Evolutionary conservation across 371 early-diverging fungal species (phyloP).

Genomic region (Circinella minor): DNA sequence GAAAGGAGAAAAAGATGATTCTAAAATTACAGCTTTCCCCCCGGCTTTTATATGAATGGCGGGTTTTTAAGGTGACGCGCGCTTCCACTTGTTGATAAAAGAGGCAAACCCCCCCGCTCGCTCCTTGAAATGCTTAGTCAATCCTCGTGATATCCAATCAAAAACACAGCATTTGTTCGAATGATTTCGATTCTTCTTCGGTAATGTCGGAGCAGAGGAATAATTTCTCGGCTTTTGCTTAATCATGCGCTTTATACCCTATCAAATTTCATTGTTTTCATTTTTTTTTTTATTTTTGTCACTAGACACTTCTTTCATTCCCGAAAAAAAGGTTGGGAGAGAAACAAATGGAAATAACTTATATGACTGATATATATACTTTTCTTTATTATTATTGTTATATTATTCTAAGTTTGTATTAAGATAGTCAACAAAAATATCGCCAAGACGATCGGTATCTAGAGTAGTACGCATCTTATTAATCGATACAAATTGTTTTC

Average conservation of each 20-base stretch:
- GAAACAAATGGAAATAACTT: no score
- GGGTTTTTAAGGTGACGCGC: slow-evolving; percentile 12
- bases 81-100: neutral
- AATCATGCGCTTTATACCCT: slow-evolving; percentile 9
- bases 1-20: slow-evolving; percentile 15
- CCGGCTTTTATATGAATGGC: slow-evolving; percentile 20
- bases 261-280: slow-evolving; percentile 7
- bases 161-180: slow-evolving; percentile 8
- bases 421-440: slow-evolving; percentile 89
- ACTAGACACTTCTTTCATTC: no score
- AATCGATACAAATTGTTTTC: slow-evolving; percentile 85
- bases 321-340: no score
- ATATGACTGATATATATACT: no score
- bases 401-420: slow-evolving; percentile 69
- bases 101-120: neutral
- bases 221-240: neutral
- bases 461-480: slow-evolving; percentile 84
- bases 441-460: slow-evolving; percentile 72
- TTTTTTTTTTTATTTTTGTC: neutral
- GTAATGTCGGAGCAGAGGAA: neutral
- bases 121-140: slow-evolving; percentile 19
- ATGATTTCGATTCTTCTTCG: slow-evolving; percentile 10
- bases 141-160: slow-evolving; percentile 7
- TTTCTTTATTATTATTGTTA: neutral
- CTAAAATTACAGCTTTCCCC: neutral